Conservation (phyloP, 306 rosid genomes). For the Hippophae tibetana region DNA sequence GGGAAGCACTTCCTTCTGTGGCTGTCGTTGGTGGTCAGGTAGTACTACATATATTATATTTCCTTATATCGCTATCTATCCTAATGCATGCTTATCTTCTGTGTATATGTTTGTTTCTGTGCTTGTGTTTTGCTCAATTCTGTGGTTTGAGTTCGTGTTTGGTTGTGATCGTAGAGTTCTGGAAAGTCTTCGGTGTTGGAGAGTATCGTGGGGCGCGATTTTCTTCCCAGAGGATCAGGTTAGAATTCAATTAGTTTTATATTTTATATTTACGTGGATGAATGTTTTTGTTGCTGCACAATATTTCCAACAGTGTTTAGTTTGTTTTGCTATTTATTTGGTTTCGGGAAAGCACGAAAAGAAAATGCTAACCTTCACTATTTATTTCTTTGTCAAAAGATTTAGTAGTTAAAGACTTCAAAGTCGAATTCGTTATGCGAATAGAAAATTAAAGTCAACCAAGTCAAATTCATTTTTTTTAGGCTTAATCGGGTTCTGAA, state of each 20-base stretch:
- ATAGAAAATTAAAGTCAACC: slow-evolving; percentile 1
- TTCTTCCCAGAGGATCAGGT: slow-evolving; percentile 92
- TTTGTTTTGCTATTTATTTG: no score
- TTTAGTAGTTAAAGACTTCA: background rate
- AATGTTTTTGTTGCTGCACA: background rate
- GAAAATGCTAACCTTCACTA: no score
- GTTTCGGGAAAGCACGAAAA: no score
- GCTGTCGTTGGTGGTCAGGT: slow-evolving; percentile 37
- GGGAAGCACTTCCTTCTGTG: slow-evolving; percentile 39
- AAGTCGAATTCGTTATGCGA: background rate
- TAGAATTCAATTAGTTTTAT: background rate
- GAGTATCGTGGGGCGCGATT: slow-evolving; percentile 82
- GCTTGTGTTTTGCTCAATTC: background rate
- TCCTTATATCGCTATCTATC: background rate
- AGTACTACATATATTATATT: background rate
- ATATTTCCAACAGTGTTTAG: no score
- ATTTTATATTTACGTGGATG: background rate
- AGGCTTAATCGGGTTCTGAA: background rate
- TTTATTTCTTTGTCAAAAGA: background rate
- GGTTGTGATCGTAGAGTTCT: slow-evolving; percentile 49
- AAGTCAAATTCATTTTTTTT: slow-evolving; percentile 3
- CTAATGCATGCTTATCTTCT: background rate
- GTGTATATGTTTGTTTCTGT: background rate
- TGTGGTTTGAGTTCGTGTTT: background rate
- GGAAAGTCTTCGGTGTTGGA: slow-evolving; percentile 77